Evolutionary conservation across 2,329 filamentous ascomycete genomes (phyloP), one percentile per base, ranked within the genome.

Genomic region (Zasmidium cellare): DNA sequence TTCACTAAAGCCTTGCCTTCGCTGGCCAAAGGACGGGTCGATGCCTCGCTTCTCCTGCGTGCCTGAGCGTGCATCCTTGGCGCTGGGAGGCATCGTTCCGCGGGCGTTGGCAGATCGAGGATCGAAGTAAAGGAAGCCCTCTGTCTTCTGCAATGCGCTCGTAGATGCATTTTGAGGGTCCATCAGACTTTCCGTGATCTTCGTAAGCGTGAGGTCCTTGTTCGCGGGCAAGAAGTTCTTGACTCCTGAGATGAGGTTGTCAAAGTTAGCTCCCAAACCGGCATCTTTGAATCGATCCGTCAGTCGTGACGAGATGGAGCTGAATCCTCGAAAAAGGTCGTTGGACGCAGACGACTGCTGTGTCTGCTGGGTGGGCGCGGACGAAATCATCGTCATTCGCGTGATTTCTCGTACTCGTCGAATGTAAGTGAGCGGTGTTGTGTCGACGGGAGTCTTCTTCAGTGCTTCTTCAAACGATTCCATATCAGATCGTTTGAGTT

Each of bases 161-260:
- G 91, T 93, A 3, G 91, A 91, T 2, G 94, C 93, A 11, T 91
- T 86, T 47, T 91, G 84, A 0, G 94, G 94, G 70, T 99, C 94
- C 93, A 99, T 99, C 69, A 99, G 88, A 1, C 91, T 96, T 75
- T 99, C 94, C 44, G 94, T 93, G 71, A 99, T 97, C 77, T 97
- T 97, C 56, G 96, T 99, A 53, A 99, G 85, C 0, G 94, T 97
- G 9, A 97, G 84, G 71, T 99, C 96, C 68, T 92, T 91, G 77
- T 99, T 96, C 14, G 87, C 91, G 0, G 96, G 94, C n/a, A 99
- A 79, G 76, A 99, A 96, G 76, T 96, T 97, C 78, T 97, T 99
- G 71, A 99, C 93, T 46, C 93, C 93, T 5, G 91, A 93, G 61
- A 97, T 92, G 46, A 99, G 84, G 25, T 89, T 93, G 74, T 97